Evolutionary conservation across 2,329 filamentous ascomycete genomes (phyloP).

Genomic region (Tolypocladium ophioglossoides): DNA sequence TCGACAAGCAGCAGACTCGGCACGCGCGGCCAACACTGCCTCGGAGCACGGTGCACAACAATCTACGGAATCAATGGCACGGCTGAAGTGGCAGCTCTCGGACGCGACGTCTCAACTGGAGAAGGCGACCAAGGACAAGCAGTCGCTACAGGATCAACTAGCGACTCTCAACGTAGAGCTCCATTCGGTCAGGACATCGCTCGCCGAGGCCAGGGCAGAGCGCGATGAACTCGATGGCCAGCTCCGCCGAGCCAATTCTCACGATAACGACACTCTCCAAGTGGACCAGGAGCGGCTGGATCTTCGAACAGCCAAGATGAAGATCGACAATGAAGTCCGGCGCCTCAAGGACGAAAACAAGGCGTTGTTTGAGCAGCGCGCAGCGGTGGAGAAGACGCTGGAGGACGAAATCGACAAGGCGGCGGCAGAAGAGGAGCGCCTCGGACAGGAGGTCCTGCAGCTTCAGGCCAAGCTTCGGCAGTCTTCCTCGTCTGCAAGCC

Average conservation of each 20-base stretch:
- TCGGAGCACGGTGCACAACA: slow-evolving; percentile 23
- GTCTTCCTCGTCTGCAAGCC: slow-evolving; percentile 36
- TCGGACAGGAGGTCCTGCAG: slow-evolving; percentile 42
- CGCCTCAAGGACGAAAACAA: slow-evolving; percentile 55
- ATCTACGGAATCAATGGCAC: slow-evolving; percentile 33
- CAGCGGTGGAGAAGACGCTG: slow-evolving; percentile 50
- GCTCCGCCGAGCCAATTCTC: slow-evolving; percentile 41
- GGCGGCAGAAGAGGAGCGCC: slow-evolving; percentile 53
- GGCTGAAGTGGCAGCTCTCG: slow-evolving; percentile 45
- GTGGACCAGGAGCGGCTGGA: slow-evolving; percentile 61
- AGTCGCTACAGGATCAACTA: slow-evolving; percentile 52
- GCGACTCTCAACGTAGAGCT: slow-evolving; percentile 49
- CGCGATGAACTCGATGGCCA: slow-evolving; percentile 56
- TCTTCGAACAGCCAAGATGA: slow-evolving; percentile 55
- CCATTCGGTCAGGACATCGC: slow-evolving; percentile 42
- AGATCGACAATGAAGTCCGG: slow-evolving; percentile 56
- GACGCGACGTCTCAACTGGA: slow-evolving; percentile 48
- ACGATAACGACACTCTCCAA: slow-evolving; percentile 47
- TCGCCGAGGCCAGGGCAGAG: slow-evolving; percentile 51
- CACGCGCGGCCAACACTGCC: slow-evolving; percentile 16
- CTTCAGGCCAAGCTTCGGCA: slow-evolving; percentile 35
- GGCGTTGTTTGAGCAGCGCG: slow-evolving; percentile 42
- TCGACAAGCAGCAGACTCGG: slow-evolving; percentile 12
- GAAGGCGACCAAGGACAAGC: slow-evolving; percentile 48
- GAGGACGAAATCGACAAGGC: slow-evolving; percentile 57